Evolutionary conservation across 1,139 yeast genomes (phyloP), one percentile per base, ranked within the genome.

Genomic region (Blastobotrys aristatus): DNA sequence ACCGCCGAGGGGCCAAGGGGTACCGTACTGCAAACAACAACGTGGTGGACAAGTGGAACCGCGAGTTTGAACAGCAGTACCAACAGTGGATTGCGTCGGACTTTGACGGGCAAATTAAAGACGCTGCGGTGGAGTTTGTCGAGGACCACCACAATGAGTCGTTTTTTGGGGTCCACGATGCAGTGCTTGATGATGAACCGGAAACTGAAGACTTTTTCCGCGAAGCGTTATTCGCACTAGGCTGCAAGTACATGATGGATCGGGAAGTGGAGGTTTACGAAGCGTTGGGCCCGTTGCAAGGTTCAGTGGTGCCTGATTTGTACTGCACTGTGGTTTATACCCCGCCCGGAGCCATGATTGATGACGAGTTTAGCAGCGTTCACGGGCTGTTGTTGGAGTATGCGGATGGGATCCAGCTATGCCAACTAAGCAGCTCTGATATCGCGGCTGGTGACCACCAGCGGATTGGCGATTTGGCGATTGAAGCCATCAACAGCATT

Each of bases 1-100:
- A 44, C 36, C 20, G 47, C 20, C 20, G 47, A 37, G 47, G 47
- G 5, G 37, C 47, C 16, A 44, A 44, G 16, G 47, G 47, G 18
- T 32, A 21, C 8, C 37, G 47, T 5, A 44, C 47, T 6, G 47
- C 38, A 5, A 44, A 44, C 33, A 11, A 32, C 22, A 22, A 17
- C 8, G 17, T 16, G 4, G 21, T 11, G 2, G 47, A 44, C 20
- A 16, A 14, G 5, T 44, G 47, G 47, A 37, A 18, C 3, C 30
- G 14, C 11, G 22, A 38, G 36, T 38, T 37, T 26, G 47, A 44
- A 32, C 10, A 13, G 26, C 30, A 24, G 13, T 44, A 44, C 14
- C 47, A 44, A 30, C 32, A 29, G n/a, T 38, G 32, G 30, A 17
- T 44, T 18, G 21, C 17, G 17, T 14, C 13, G 3, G 46, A 43